Evolutionary conservation across 768 basidiomycete genomes (phyloP).

Genomic region (Trametes coccinea): DNA sequence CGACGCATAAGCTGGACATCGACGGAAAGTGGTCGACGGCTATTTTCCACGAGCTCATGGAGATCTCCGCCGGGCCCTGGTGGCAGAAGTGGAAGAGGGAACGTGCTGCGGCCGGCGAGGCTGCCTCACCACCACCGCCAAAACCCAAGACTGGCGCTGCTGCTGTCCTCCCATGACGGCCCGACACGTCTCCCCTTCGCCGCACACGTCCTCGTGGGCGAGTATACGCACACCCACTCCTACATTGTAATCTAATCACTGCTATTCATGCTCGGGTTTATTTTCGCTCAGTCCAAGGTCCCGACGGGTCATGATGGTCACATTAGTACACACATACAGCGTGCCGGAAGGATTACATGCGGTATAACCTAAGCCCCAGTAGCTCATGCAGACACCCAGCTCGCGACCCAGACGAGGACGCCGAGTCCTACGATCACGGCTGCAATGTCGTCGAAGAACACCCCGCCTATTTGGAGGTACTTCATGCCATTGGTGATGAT

Average conservation of each 20-base stretch:
- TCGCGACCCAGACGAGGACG: conserved; percentile 37
- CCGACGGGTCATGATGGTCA: background rate
- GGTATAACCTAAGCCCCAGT: background rate
- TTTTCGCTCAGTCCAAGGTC: background rate
- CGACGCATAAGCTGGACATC: conserved; percentile 49
- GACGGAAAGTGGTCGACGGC: conserved; percentile 68
- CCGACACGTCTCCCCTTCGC: background rate
- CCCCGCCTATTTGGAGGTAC: conserved; percentile 66
- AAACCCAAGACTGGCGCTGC: conserved; percentile 40
- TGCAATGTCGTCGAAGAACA: conserved; percentile 72
- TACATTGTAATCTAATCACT: conserved; percentile 17
- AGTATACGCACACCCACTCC: background rate
- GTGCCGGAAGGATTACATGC: conserved; percentile 10
- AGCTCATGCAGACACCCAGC: conserved; percentile 27
- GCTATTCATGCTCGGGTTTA: conserved; percentile 2
- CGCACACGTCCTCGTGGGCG: background rate
- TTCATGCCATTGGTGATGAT: conserved; percentile 63
- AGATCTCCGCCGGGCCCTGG: conserved; percentile 55
- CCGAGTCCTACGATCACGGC: conserved; percentile 73
- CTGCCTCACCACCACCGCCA: conserved; percentile 26
- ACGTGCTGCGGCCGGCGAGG: conserved; percentile 47
- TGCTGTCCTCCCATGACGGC: conserved; percentile 38
- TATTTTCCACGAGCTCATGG: conserved; percentile 73
- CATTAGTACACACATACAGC: conserved; percentile 16
- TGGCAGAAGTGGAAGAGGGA: conserved; percentile 60